phyloP scores from a whole-genome alignment of 2,329 filamentous ascomycete species.

The Beauveria bassiana region DNA sequence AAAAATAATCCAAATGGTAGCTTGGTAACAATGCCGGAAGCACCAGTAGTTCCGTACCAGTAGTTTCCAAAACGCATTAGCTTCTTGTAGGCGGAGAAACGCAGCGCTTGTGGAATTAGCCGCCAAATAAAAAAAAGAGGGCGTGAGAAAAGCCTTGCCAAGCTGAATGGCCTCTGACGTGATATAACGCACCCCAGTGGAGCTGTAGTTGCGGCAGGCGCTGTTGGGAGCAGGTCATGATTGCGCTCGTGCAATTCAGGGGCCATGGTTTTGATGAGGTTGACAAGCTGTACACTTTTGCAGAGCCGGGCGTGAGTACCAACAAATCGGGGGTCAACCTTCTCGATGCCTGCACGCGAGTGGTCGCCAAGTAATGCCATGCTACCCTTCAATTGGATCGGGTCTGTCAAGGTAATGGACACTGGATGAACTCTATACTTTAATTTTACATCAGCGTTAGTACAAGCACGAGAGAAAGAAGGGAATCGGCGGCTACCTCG shows the following conservation, averaged over 20 bases:
- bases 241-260: background rate
- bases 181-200: too few relatives aligned
- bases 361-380: constrained; percentile 24
- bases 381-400: constrained; percentile 17
- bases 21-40: background rate
- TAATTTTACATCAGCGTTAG: too few relatives aligned
- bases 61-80: background rate
- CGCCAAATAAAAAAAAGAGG: background rate
- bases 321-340: constrained; percentile 23
- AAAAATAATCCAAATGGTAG: background rate
- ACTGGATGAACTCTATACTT: constrained; percentile 10
- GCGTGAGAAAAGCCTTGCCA: too few relatives aligned
- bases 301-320: constrained; percentile 19
- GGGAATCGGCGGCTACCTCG: constrained; percentile 17
- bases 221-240: too few relatives aligned
- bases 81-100: background rate
- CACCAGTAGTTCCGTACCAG: background rate
- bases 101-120: background rate
- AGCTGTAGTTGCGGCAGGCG: too few relatives aligned
- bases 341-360: constrained; percentile 19
- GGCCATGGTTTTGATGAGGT: constrained; percentile 14
- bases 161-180: too few relatives aligned
- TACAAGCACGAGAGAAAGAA: background rate
- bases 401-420: constrained; percentile 6
- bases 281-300: constrained; percentile 12